Conservation (phyloP, 1,284 basidiomycete genomes). For the Cutaneotrichosporon cutaneum region DNA sequence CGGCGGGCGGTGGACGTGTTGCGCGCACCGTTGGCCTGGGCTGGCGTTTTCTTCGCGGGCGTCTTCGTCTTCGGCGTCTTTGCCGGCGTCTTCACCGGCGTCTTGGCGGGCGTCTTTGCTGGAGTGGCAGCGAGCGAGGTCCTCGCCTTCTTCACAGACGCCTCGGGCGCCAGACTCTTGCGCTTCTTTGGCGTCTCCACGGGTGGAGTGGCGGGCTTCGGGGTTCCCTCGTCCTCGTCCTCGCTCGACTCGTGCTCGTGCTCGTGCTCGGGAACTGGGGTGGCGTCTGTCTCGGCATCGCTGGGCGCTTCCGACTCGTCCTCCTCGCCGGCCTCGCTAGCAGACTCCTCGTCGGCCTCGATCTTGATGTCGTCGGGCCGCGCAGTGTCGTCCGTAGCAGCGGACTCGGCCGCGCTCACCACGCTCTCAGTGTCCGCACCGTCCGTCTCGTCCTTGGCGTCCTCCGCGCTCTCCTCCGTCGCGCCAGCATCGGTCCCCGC, state of each 20-base stretch:
- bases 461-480: no score
- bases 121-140: not conserved
- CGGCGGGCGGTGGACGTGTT: slow-evolving; percentile 8
- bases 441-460: not conserved
- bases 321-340: not conserved
- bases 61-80: not conserved
- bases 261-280: not conserved
- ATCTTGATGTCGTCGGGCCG: not conserved
- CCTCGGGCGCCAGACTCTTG: not conserved
- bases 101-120: not conserved
- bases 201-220: not conserved
- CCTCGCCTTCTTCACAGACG: not conserved
- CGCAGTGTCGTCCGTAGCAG: not conserved
- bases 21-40: not conserved
- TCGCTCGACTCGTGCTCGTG: not conserved
- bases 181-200: slow-evolving; percentile 3
- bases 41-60: slow-evolving; percentile 7
- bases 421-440: not conserved
- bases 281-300: not conserved
- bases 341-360: not conserved
- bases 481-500: not conserved
- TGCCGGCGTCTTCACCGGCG: not conserved
- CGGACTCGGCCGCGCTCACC: not conserved
- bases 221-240: not conserved
- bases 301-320: not conserved